Evolutionary conservation across 495 filamentous ascomycete species (phyloP).

Genomic region (Penicillium diatomitis): DNA sequence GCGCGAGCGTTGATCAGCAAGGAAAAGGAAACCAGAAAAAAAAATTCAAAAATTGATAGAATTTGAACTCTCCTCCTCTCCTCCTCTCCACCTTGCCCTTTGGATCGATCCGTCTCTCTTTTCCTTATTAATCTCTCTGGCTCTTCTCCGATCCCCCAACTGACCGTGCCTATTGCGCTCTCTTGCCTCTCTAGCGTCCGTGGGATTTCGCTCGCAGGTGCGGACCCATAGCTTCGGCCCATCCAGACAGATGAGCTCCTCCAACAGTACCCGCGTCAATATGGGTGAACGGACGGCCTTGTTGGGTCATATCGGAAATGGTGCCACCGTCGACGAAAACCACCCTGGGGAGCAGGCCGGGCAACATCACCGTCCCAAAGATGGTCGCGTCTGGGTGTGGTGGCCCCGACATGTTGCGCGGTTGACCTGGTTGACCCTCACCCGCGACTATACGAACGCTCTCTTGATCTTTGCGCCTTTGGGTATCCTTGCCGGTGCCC

Average conservation of each 20-base stretch:
- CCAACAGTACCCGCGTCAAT: slow-evolving; percentile 20
- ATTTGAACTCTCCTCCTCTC: no score
- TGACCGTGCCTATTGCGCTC: no score
- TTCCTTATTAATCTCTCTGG: neutral
- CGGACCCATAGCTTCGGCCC: slow-evolving; percentile 28
- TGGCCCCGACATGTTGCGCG: slow-evolving; percentile 45
- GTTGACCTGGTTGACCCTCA: slow-evolving; percentile 45
- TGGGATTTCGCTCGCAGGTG: slow-evolving; percentile 22
- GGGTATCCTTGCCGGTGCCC: slow-evolving; percentile 68
- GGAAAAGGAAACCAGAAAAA: no score
- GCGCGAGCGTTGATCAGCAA: no score
- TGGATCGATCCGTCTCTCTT: neutral
- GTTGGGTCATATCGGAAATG: slow-evolving; percentile 10
- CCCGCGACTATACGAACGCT: slow-evolving; percentile 72
- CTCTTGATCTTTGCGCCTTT: slow-evolving; percentile 84
- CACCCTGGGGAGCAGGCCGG: slow-evolving; percentile 6
- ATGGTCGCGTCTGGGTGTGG: slow-evolving; percentile 38
- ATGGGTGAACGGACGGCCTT: slow-evolving; percentile 25
- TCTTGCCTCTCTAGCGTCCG: slow-evolving; percentile 13
- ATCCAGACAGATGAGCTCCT: slow-evolving; percentile 22
- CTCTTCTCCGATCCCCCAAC: neutral
- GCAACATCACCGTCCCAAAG: slow-evolving; percentile 24
- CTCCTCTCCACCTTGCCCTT: no score
- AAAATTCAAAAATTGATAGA: no score
- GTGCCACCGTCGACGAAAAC: slow-evolving; percentile 13